Conservation (phyloP, 192 early-diverging fungal genomes). For the Obelidium mucronatum region DNA sequence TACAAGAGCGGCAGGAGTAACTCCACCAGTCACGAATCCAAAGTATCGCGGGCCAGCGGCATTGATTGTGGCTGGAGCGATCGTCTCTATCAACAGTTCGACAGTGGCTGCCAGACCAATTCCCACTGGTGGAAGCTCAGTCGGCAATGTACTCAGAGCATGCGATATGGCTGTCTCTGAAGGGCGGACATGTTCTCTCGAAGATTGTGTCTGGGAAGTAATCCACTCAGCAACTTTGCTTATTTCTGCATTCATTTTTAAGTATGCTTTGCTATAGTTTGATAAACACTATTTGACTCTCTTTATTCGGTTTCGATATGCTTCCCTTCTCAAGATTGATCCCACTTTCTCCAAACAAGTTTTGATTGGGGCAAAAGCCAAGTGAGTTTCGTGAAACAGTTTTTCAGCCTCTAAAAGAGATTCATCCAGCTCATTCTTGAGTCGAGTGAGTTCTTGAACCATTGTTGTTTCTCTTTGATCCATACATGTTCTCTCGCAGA, state of each 20-base stretch:
- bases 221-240: too few relatives aligned
- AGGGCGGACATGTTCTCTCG: too few relatives aligned
- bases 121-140: background rate
- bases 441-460: background rate
- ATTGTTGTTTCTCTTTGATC: too few relatives aligned
- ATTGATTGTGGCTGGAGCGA: background rate
- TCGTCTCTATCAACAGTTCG: background rate
- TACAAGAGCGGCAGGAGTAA: constrained; percentile 52
- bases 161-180: background rate
- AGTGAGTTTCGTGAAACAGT: background rate
- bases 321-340: background rate
- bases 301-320: background rate
- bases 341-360: background rate
- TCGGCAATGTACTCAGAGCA: background rate
- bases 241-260: too few relatives aligned
- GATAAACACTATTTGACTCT: too few relatives aligned
- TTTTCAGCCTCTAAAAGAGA: background rate
- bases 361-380: background rate
- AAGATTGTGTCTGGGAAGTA: too few relatives aligned
- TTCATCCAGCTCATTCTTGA: background rate
- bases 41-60: constrained; percentile 55
- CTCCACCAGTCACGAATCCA: constrained; percentile 66
- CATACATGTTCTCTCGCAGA: too few relatives aligned
- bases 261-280: too few relatives aligned
- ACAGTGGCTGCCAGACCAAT: background rate